Conservation (phyloP, 768 basidiomycete species). For the Cystoderma amianthinum region DNA sequence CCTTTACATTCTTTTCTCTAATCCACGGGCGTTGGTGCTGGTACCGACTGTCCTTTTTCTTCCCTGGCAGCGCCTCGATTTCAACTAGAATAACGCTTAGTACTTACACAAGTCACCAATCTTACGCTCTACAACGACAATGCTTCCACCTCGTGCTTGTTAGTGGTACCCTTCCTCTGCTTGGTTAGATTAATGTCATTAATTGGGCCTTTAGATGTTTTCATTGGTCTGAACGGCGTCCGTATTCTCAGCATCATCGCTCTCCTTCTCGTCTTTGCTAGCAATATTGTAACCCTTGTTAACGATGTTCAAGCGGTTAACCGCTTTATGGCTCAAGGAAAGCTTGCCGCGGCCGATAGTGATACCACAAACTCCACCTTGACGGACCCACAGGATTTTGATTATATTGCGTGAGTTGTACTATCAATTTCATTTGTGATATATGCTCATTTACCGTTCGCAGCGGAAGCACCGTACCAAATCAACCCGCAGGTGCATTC, state of each 20-base stretch:
- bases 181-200: neutral
- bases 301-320: conserved; percentile 75
- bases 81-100: neutral
- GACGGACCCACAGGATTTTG: conserved; percentile 41
- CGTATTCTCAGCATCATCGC: conserved; percentile 76
- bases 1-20: neutral
- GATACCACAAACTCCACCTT: conserved; percentile 18
- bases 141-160: conserved; percentile 34
- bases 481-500: conserved; percentile 86
- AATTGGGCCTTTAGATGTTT: conserved; percentile 36
- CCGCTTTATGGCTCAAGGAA: conserved; percentile 38
- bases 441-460: conserved; percentile 4
- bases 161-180: conserved; percentile 7
- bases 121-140: conserved; percentile 6
- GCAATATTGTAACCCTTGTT: conserved; percentile 68
- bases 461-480: conserved; percentile 78
- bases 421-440: conserved; percentile 1
- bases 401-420: conserved; percentile 66
- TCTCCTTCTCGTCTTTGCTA: conserved; percentile 74
- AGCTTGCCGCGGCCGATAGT: conserved; percentile 19
- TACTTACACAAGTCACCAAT: neutral
- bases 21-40: conserved; percentile 1
- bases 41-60: no score
- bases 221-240: conserved; percentile 74
- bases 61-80: neutral